Conservation (phyloP, 225 moss, liverwort and hornwort species). For the Antitrichia curtipendula region DNA sequence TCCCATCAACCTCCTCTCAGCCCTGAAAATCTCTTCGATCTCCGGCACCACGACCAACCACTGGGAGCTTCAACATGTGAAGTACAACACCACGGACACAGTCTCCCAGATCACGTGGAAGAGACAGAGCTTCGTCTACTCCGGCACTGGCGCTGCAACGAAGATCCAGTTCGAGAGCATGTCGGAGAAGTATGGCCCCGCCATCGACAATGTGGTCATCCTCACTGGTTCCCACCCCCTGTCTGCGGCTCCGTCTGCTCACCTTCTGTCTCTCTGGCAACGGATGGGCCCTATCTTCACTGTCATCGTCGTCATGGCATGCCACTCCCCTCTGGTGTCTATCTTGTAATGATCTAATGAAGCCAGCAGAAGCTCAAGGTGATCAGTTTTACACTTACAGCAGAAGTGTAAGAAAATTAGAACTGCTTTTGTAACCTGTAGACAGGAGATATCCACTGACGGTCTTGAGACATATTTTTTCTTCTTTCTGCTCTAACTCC, state of each 20-base stretch:
- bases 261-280: conserved; percentile 7
- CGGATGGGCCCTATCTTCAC: conserved; percentile 5
- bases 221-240: conserved; percentile 26
- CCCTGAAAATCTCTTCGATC: conserved; percentile 16
- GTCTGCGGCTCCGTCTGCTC: conserved; percentile 1
- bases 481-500: not conserved
- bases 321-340: conserved; percentile 4
- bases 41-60: not conserved
- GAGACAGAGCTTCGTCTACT: conserved; percentile 21
- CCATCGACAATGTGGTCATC: conserved; percentile 29
- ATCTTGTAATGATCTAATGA: conserved; percentile 4
- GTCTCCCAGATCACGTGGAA: conserved; percentile 4
- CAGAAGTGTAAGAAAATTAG: not conserved
- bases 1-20: conserved; percentile 1
- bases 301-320: not conserved
- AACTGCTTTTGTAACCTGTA: conserved; percentile 2
- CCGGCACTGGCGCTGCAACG: conserved; percentile 18
- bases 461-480: not conserved
- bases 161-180: conserved; percentile 32
- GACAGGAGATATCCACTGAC: conserved; percentile 2
- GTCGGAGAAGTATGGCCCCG: conserved; percentile 37
- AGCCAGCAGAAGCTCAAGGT: not conserved
- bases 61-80: not conserved
- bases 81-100: conserved; percentile 31
- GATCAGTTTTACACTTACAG: not conserved